Conservation (phyloP, 2,329 filamentous ascomycete species). For the Colletotrichum chrysophilum region DNA sequence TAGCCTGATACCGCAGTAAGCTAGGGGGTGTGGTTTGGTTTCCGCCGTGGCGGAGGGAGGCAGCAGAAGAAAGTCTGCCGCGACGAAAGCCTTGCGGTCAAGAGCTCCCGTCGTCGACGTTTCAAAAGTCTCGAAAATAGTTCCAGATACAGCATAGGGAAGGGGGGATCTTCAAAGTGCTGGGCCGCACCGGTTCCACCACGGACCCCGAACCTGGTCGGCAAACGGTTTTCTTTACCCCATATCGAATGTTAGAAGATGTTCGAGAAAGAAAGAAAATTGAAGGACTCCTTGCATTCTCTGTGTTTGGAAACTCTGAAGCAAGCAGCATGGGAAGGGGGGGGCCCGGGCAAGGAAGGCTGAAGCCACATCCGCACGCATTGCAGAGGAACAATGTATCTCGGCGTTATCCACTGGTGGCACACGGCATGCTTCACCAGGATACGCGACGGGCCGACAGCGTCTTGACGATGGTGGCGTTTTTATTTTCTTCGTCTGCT, state of each 20-base stretch:
- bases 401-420: slow-evolving; percentile 4
- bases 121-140: slow-evolving; percentile 10
- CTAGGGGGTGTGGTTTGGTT: neutral
- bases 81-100: neutral
- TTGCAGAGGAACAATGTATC: neutral
- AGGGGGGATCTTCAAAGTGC: neutral
- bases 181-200: neutral
- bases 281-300: neutral
- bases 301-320: neutral
- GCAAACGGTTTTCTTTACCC: neutral
- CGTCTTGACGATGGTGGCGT: neutral
- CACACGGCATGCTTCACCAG: neutral
- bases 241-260: neutral
- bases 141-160: neutral
- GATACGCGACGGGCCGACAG: neutral
- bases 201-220: neutral
- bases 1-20: neutral
- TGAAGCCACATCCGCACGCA: neutral
- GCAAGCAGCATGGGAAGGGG: neutral
- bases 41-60: neutral
- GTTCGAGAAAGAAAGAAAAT: slow-evolving; percentile 1
- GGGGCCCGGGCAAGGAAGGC: neutral
- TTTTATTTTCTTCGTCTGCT: neutral
- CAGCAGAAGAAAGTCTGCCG: neutral
- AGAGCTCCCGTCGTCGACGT: neutral